These are phyloP conservation scores for Ophiostoma piceae DNA, from an alignment of 2,329 filamentous ascomycete species.

Conservation along the genomic window DNA sequence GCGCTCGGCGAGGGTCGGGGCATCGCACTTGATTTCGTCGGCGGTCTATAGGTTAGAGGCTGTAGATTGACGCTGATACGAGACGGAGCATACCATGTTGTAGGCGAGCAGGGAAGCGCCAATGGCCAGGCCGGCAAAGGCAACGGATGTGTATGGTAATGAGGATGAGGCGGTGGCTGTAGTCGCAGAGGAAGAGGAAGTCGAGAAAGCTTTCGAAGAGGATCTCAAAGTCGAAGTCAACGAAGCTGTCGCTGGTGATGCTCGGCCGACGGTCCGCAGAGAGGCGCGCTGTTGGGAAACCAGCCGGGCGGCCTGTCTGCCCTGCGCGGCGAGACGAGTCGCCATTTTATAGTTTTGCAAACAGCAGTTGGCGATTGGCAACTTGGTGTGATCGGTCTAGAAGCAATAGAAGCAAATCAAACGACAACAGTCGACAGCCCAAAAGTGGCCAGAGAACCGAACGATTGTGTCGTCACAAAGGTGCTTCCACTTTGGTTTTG, in stretches of 20 bases:
- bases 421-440: not conserved
- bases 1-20: conserved; percentile 72
- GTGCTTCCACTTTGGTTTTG: conserved; percentile 21
- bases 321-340: conserved; percentile 28
- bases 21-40: conserved; percentile 49
- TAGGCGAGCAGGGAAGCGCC: conserved; percentile 48
- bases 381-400: not conserved
- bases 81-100: conserved; percentile 48
- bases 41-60: conserved; percentile 35
- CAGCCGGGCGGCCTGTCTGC: conserved; percentile 24
- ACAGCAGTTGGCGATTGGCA: conserved; percentile 5
- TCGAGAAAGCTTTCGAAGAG: not conserved
- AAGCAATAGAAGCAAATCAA: not conserved
- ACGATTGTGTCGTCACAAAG: conserved; percentile 27
- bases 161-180: conserved; percentile 11
- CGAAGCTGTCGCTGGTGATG: not conserved
- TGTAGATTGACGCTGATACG: not conserved
- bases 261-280: not conserved
- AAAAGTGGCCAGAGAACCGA: conserved; percentile 27
- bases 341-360: conserved; percentile 15
- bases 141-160: not conserved
- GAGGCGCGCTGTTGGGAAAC: conserved; percentile 11
- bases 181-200: not conserved
- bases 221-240: not conserved
- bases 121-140: conserved; percentile 21